Evolutionary conservation across 768 basidiomycete species (phyloP), one percentile per base, ranked within the genome.

Genomic region (Phanerodontia chrysosporium): DNA sequence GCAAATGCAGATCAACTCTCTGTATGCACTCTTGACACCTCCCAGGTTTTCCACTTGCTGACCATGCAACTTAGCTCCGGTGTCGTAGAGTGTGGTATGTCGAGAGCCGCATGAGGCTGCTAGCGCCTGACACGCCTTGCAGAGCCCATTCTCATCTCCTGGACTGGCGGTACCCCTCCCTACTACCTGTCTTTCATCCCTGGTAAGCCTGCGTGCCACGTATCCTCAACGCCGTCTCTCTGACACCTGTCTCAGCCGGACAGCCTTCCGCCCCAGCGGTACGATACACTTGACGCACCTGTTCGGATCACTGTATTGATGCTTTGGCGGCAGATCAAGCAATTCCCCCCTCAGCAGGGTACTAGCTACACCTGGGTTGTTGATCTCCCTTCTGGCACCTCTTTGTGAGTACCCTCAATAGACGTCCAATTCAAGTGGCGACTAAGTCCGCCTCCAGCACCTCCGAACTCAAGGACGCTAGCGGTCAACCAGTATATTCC

Each of bases 181-280:
- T 90, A 80, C 72, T 91, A 74, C 69, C 57, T 89, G 51, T 74
- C 81, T 10, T 63, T 87, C 53, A 63, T 87, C 42, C 89, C 88
- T 49, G 84, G 87, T 89, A 62, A 30, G 80, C 62, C 2, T 2
- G 25, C 25, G 6, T 51, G 30, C 18, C 28, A 51, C 27, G 14
- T 18, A 13, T 51, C n/a, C 3, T 28, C 32, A 59, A 18, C 18
- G 16, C 10, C 4, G 39, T 29, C 48, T 21, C 27, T 10, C 35
- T 60, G 53, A 18, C 51, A 10, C 48, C 1, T 12, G 14, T 21
- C 51, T 22, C 62, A 89, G 88, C 77, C 60, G 82, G 80, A 24
- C 83, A 88, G 63, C 62, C 78, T 0, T 46, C 71, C 21, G 83
- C 82, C 1, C 4, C 78, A 49, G 70, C 87, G 14, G 88, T 89